Conservation (phyloP, 1,139 yeast genomes). For the Kodamaea arcana region DNA sequence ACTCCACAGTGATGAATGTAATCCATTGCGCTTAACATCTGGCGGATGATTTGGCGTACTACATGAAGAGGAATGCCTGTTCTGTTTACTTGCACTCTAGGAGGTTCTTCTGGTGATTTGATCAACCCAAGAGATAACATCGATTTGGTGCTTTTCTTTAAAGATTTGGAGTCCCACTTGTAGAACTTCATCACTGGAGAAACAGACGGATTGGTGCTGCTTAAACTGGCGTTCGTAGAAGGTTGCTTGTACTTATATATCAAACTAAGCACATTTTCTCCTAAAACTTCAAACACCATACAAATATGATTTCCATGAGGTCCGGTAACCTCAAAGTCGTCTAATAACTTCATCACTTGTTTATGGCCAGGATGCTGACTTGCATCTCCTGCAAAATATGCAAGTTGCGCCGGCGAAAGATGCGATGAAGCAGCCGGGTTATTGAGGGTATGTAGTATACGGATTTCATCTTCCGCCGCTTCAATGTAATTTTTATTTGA, state of each 20-base stretch:
- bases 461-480: constrained; percentile 83
- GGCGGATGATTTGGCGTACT: constrained; percentile 79
- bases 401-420: constrained; percentile 9
- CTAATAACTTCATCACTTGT: constrained; percentile 62
- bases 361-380: constrained; percentile 60
- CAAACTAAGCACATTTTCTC: constrained; percentile 72
- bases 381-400: constrained; percentile 24
- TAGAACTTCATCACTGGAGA: constrained; percentile 13
- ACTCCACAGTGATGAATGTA: constrained; percentile 87
- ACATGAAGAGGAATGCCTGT: constrained; percentile 70
- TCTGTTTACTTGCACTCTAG: constrained; percentile 13
- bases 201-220: neutral
- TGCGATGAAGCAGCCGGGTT: constrained; percentile 19
- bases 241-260: constrained; percentile 59
- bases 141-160: constrained; percentile 22
- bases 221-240: constrained; percentile 1
- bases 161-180: constrained; percentile 20
- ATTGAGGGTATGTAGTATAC: constrained; percentile 48
- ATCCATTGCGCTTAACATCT: constrained; percentile 70
- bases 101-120: constrained; percentile 4
- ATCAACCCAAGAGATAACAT: constrained; percentile 24
- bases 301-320: constrained; percentile 76
- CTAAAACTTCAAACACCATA: constrained; percentile 87
- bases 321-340: constrained; percentile 64
- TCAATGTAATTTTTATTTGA: constrained; percentile 75